phyloP scores from a whole-genome alignment of 768 basidiomycete species.

The Lentinula sp. region DNA sequence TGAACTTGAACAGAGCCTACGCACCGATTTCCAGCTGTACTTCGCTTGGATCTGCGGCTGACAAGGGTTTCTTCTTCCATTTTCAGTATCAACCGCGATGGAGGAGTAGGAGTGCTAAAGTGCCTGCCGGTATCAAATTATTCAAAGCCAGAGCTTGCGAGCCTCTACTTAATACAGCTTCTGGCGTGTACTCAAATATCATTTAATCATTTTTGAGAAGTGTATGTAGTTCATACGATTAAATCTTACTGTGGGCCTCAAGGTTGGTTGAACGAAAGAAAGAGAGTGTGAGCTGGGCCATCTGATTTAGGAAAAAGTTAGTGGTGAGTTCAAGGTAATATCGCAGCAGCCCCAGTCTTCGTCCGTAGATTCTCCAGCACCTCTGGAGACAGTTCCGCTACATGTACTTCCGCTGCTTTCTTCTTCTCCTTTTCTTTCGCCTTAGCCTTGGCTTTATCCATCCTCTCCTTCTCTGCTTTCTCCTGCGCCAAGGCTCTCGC shows the following conservation, averaged over 20 bases:
- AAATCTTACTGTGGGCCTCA: too few species aligned
- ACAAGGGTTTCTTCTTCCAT: conserved; percentile 42
- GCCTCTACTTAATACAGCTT: too few species aligned
- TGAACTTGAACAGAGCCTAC: conserved; percentile 8
- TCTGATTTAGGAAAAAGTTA: neutral
- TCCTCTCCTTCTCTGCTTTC: conserved; percentile 40
- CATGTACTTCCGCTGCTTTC: conserved; percentile 44
- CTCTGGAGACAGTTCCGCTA: neutral
- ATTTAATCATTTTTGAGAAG: too few species aligned
- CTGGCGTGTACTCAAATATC: too few species aligned
- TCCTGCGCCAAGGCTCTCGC: neutral
- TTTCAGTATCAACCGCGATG: neutral
- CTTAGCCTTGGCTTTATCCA: conserved; percentile 82
- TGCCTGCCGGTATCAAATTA: neutral
- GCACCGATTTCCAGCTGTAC: conserved; percentile 76
- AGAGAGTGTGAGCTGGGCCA: too few species aligned
- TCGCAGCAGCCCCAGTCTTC: conserved; percentile 5
- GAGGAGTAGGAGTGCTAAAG: neutral
- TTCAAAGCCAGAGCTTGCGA: neutral
- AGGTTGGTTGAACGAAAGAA: too few species aligned
- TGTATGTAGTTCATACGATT: too few species aligned
- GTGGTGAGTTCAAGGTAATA: neutral
- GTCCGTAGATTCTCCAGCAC: neutral
- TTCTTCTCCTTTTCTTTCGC: conserved; percentile 85
- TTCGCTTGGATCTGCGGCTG: conserved; percentile 56